Percentiles rank a stretch among this genome's conserved stretches.
phyloP scores from a whole-genome alignment of 805 yeast genomes.

The Helenozyma baotianmanensis region DNA sequence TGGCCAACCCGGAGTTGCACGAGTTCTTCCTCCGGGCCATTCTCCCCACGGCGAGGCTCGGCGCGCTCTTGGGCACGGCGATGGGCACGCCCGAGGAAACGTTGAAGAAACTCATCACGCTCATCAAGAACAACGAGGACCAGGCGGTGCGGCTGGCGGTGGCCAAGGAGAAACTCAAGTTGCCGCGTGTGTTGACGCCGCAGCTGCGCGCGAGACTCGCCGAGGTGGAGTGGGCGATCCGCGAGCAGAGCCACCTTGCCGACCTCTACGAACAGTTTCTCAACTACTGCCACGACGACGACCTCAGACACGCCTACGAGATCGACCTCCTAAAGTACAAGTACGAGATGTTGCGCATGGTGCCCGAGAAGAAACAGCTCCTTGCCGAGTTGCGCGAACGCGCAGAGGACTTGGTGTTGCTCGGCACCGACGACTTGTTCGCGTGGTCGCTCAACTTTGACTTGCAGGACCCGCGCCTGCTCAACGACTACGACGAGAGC shows the following conservation, averaged over 20 bases:
- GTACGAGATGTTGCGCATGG: conserved; percentile 47
- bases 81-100: conserved; percentile 45
- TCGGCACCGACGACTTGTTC: conserved; percentile 53
- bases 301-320: conserved; percentile 53
- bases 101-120: conserved; percentile 39
- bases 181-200: conserved; percentile 39
- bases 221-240: conserved; percentile 43
- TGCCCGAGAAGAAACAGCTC: conserved; percentile 46
- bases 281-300: conserved; percentile 57
- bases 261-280: conserved; percentile 51
- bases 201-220: conserved; percentile 37
- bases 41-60: conserved; percentile 54
- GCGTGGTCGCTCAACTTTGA: conserved; percentile 77
- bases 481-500: conserved; percentile 45
- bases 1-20: conserved; percentile 27
- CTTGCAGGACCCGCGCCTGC: conserved; percentile 55
- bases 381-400: conserved; percentile 46
- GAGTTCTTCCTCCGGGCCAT: conserved; percentile 47
- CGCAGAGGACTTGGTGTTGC: conserved; percentile 68
- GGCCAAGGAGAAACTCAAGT: conserved; percentile 46
- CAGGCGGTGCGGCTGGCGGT: conserved; percentile 34
- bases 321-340: conserved; percentile 54
- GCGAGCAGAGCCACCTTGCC: conserved; percentile 49
- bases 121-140: conserved; percentile 38
- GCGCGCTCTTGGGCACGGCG: conserved; percentile 44